A percentile compares a stretch with the other conserved stretches of the same genome.
These are phyloP conservation scores for Globisporangium nodosum DNA, from an alignment of 352 stramenopile genomes.

Conservation along the genomic window DNA sequence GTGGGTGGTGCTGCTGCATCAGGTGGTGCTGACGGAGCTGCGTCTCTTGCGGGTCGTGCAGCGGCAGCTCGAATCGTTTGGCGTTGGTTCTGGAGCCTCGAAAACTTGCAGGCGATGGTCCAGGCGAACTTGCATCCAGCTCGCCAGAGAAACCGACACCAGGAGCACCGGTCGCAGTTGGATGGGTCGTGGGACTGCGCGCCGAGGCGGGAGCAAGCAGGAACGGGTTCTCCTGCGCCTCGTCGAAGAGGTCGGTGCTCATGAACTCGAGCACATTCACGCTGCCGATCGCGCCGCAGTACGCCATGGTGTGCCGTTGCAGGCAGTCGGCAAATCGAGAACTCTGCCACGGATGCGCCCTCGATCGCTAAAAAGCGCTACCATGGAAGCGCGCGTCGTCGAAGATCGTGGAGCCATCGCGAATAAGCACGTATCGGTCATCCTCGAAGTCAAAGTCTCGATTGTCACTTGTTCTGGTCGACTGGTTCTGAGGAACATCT, in stretches of 20 bases:
- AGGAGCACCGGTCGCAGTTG: background rate
- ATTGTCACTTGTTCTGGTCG: too few relatives aligned
- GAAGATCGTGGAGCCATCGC: too few relatives aligned
- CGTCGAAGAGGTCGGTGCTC: conserved; percentile 67
- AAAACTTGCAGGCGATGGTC: background rate
- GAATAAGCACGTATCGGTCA: too few relatives aligned
- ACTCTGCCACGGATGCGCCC: background rate
- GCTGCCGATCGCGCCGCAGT: conserved; percentile 56
- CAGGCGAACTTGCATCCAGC: background rate
- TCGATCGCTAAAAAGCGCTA: background rate
- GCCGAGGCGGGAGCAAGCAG: conserved; percentile 21
- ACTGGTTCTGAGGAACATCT: too few relatives aligned
- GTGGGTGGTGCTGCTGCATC: background rate
- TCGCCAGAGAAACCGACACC: background rate
- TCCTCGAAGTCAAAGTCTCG: too few relatives aligned
- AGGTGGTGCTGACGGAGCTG: background rate
- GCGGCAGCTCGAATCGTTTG: conserved; percentile 22
- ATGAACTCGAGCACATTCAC: conserved; percentile 66
- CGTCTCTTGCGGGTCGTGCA: conserved; percentile 22
- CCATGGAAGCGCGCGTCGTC: too few relatives aligned
- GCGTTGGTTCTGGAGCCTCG: background rate
- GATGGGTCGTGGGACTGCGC: background rate
- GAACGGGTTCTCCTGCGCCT: conserved; percentile 67
- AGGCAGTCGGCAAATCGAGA: background rate
- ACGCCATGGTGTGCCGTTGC: conserved; percentile 18